Evolutionary conservation across 2,329 filamentous ascomycete species (phyloP), one percentile per base, ranked within the genome.

Genomic region (Aureobasidium melanogenum): DNA sequence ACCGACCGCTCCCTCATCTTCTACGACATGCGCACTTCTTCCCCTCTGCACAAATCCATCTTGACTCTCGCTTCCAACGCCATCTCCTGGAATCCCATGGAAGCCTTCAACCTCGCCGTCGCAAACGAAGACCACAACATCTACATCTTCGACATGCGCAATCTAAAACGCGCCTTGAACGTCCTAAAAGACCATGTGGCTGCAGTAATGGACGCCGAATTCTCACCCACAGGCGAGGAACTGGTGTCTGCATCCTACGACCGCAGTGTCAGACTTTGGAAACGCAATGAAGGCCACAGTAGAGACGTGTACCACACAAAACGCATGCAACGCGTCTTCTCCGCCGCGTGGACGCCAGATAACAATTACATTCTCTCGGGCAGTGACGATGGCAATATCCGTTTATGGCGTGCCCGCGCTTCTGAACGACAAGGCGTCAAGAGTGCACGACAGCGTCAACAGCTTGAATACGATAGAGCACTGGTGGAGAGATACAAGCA

Each of bases 271-370:
- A 85, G 94, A 55, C 78, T 97, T 54, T 97, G 91, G 89, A 85
- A 85, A 71, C 83, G 89, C 61, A 84, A 87, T 66, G 80, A 87
- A 64, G 93, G 93, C 26, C 90, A 94, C 75, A 92, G 89, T 15
- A 83, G 92, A 67, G 94, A 99, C 71, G 86, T 97, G 52, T 99
- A 97, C 76, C 92, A 97, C 78, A 97, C 94, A 19, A 96, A 97
- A 77, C 86, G 94, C 65, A 97, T 97, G 93, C 93, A 97, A 78
- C 84, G 93, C 67, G 91, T 97, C 61, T 95, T 95, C 77, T 87
- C 88, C 10, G 86, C 86, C 51, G 84, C 84, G 64, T 97, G 89
- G 82, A 94, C 91, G 0, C 89, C 91, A 6, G 94, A 99, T 73
- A 87, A 88, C 66, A 89, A 89, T 68, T 99, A 96, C 72, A 77